Base-by-base conservation (phyloP, 306 rosid genomes). In the Clitoria ternatea region DNA sequence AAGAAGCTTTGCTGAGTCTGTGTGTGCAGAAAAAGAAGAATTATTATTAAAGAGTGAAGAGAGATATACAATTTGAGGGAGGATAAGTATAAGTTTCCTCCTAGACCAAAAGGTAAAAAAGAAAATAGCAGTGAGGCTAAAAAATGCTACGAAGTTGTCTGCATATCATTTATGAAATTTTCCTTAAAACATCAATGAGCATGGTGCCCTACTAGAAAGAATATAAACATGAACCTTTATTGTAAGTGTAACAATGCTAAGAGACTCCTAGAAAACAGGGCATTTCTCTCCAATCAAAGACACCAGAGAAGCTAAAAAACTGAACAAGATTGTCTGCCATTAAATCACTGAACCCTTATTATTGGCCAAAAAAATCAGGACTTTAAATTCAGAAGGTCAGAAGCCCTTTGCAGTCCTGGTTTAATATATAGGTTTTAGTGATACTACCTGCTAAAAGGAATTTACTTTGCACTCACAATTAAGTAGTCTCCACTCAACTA, bases 1-100 rank as follows among this genome's bases (percentile, higher is more conserved):
- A 48, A 27, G 42, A 71, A 36, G 63, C 69, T 64, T 24, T 55
- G 42, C 63, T 27, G 74, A 47, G 61, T 66, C 15, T 68, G 61
- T 68, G 3, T 18, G 1, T 47, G 19, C 66, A 14, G 47, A 13
- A 33, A 53, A 26, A 64, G 55, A 62, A 73, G 49, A 37, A 61
- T 42, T 7, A 23, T 42, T 9, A 37, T 19, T 12, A 14, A 39
- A 52, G 67, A 74, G 48, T 45, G 17, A 45, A 17, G 52, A 45
- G 14, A 37, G 56, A 49, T 61, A 17, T 74, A 50, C 4, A 36
- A 36, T 44, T 26, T 26, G 30, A 29, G 72, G 53, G 22, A 11
- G 6, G 12, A 5, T 0, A 44, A 26, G 37, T n/a, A 36, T 36
- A 56, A 40, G 43, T n/a, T 70, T 55, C 33, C 66, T 74, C 48